These are phyloP conservation scores for Trichothecium sympodiale DNA, from an alignment of 2,329 filamentous ascomycete genomes.

Conservation along the genomic window DNA sequence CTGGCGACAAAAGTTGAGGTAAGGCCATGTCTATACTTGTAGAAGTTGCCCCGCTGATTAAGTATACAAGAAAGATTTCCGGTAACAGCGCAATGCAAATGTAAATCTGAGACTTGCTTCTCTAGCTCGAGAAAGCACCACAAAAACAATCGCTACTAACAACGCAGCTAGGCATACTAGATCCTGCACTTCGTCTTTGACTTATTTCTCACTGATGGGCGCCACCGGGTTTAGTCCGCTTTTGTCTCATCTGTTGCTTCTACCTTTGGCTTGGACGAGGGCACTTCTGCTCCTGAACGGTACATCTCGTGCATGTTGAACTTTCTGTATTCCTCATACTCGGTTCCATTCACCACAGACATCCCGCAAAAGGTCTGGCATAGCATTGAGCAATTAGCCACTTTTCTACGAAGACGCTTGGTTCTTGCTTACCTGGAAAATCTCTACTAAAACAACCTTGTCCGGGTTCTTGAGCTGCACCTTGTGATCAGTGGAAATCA, in stretches of 20 bases:
- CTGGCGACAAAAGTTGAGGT: too few relatives aligned
- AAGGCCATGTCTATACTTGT: too few relatives aligned
- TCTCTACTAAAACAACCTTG: conserved; percentile 67
- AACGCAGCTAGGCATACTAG: too few relatives aligned
- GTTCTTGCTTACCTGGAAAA: conserved; percentile 55
- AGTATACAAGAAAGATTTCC: too few relatives aligned
- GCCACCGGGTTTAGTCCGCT: too few relatives aligned
- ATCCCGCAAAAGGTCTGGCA: conserved; percentile 66
- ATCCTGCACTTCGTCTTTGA: too few relatives aligned
- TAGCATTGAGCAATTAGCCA: conserved; percentile 2
- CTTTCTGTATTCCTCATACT: conserved; percentile 64
- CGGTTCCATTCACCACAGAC: conserved; percentile 59
- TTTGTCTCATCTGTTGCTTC: conserved; percentile 6
- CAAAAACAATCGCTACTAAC: too few relatives aligned
- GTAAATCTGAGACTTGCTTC: too few relatives aligned
- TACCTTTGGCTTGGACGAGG: conserved; percentile 3
- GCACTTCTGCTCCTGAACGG: conserved; percentile 12
- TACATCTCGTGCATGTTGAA: conserved; percentile 73
- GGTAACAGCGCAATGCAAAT: too few relatives aligned
- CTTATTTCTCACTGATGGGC: too few relatives aligned
- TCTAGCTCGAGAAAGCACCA: too few relatives aligned
- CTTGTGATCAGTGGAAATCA: conserved; percentile 57
- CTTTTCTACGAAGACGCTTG: conserved; percentile 5
- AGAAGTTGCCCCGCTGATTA: too few relatives aligned
- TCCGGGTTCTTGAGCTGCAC: conserved; percentile 72